Evolutionary conservation across 768 basidiomycete species (phyloP), one percentile per base, ranked within the genome.

Genomic region (Thelephora ganbajun): DNA sequence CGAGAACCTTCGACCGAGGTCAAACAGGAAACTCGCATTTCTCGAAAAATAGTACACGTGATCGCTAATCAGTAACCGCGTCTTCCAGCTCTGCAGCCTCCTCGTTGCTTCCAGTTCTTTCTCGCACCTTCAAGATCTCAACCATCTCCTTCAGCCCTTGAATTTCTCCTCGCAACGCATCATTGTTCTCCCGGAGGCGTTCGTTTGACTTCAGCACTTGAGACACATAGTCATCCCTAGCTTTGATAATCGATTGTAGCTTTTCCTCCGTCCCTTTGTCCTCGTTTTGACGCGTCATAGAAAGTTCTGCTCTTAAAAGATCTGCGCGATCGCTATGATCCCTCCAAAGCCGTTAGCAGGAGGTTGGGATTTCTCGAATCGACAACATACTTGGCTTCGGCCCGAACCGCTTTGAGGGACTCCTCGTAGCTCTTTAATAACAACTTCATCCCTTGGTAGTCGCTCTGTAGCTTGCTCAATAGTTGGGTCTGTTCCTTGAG

Each of bases 101-200:
- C 26, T 30, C 26, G 5, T 4, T 30, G 26, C 26, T 30, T 3
- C 67, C 68, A 3, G 58, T 64, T 43, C 64, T 63, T 7, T 76
- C 76, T 47, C 66, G 73, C 43, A 72, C 62, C 53, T 74, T 81
- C 55, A 86, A 59, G 18, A 77, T 56, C 54, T 87, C 83, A 11
- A 87, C 68, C 71, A 82, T 84, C 19, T 76, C 80, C 49, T 70
- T 71, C 62, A 87, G 60, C 55, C 85, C 83, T 51, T 86, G 76
- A 35, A 74, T 61, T 52, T 77, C 75, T 19, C 78, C 74, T 36
- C 63, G 58, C 49, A 79, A 53, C 19, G 70, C 69, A 2, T 60
- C 59, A 50, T 87, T 89, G 52, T 82, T 74, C 18, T 77, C 74
- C 33, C 68, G 65, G 39, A 87, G 57, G 47, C 65, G 68, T 42